These are phyloP conservation scores for Nepenthes mirabilis DNA, from an alignment of 148 eudicot genomes.

Conservation along the genomic window DNA sequence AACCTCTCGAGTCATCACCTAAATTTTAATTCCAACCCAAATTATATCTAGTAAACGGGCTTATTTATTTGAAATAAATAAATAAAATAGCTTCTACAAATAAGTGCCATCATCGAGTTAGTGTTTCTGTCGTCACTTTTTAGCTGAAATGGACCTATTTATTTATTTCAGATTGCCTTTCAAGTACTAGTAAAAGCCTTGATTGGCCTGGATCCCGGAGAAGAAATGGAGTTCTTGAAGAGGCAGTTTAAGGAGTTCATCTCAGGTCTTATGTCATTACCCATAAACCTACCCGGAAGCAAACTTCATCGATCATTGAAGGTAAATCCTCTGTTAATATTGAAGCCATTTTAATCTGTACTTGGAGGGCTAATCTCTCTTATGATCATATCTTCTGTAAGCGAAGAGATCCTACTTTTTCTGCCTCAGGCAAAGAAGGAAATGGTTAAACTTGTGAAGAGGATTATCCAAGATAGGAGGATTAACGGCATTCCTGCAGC, in stretches of 20 bases:
- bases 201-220: conserved; percentile 69
- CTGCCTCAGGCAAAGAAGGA: conserved; percentile 56
- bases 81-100: no score
- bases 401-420: background rate
- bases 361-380: no score
- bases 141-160: background rate
- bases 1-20: no score
- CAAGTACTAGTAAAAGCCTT: conserved; percentile 80
- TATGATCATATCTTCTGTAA: background rate
- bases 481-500: conserved; percentile 7
- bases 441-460: conserved; percentile 64
- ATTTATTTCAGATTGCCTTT: conserved; percentile 55
- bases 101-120: no score
- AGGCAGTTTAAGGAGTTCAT: conserved; percentile 73
- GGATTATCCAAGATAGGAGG: conserved; percentile 44
- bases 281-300: conserved; percentile 76
- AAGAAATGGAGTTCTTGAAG: conserved; percentile 62
- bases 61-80: no score
- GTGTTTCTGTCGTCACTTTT: background rate
- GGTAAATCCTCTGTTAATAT: conserved; percentile 21
- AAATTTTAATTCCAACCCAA: no score
- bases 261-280: conserved; percentile 85
- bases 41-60: no score
- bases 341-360: no score
- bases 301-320: conserved; percentile 67